Evolutionary conservation across 805 yeast genomes (phyloP).

Genomic region (Isabelozyma heimii): DNA sequence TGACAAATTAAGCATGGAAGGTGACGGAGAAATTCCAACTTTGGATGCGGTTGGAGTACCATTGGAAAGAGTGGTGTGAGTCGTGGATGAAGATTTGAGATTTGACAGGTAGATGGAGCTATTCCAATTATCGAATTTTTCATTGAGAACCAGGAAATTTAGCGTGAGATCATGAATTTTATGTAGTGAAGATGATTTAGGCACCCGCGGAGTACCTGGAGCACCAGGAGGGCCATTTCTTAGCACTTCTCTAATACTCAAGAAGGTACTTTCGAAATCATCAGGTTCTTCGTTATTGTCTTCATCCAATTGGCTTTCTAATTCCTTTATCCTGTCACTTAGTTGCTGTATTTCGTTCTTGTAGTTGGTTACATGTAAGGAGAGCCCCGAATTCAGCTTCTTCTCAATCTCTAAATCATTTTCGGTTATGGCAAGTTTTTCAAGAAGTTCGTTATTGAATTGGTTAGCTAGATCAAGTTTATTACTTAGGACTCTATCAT

Average conservation of each 20-base stretch:
- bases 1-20: constrained; percentile 7
- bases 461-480: constrained; percentile 33
- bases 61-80: constrained; percentile 1
- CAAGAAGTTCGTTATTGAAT: constrained; percentile 41
- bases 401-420: constrained; percentile 34
- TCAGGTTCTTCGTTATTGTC: constrained; percentile 2
- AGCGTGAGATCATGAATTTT: constrained; percentile 28
- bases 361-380: constrained; percentile 26
- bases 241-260: constrained; percentile 24
- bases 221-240: constrained; percentile 22
- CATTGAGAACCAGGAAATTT: constrained; percentile 12
- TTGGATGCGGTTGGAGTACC: background rate
- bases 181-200: constrained; percentile 27
- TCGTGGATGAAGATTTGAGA: background rate
- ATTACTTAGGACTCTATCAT: constrained; percentile 32
- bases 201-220: constrained; percentile 3
- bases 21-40: constrained; percentile 3
- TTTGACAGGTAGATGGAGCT: constrained; percentile 3
- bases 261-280: constrained; percentile 14
- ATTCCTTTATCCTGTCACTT: constrained; percentile 1
- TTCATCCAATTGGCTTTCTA: background rate
- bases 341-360: constrained; percentile 26
- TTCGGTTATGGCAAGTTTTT: constrained; percentile 40
- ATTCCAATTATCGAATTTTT: constrained; percentile 5
- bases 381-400: constrained; percentile 19